phyloP scores from a whole-genome alignment of 257 asterid species.

The Paraleonurus japonicus region DNA sequence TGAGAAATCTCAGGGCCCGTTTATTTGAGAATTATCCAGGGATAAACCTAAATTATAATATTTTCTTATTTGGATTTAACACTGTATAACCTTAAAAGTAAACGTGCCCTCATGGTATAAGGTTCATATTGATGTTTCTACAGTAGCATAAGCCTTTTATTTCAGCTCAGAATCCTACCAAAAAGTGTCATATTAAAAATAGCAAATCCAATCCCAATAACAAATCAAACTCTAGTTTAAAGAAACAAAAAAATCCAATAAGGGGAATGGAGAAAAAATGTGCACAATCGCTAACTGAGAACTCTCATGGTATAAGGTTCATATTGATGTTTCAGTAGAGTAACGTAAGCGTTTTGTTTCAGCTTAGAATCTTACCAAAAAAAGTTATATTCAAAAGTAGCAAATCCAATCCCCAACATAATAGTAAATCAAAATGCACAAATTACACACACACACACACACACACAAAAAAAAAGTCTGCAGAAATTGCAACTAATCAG shows the following conservation, averaged over 20 bases:
- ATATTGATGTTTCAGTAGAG: neutral
- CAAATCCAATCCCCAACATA: neutral
- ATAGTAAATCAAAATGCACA: neutral
- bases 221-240: too few species aligned
- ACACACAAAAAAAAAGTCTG: neutral
- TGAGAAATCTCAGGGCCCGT: neutral
- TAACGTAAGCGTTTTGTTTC: neutral
- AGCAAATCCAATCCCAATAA: neutral
- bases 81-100: too few species aligned
- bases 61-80: too few species aligned
- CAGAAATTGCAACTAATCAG: conserved; percentile 6
- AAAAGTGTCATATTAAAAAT: too few species aligned
- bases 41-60: too few species aligned
- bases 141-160: neutral
- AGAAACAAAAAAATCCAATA: too few species aligned
- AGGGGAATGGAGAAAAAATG: too few species aligned
- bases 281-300: too few species aligned
- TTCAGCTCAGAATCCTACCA: neutral
- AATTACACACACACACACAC: neutral
- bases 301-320: conserved; percentile 1
- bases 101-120: neutral
- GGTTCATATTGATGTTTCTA: conserved; percentile 1
- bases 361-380: neutral
- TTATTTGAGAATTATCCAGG: too few species aligned
- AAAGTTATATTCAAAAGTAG: neutral